phyloP scores from a whole-genome alignment of 352 stramenopile genomes.

The Phytopythium kandeliae region DNA sequence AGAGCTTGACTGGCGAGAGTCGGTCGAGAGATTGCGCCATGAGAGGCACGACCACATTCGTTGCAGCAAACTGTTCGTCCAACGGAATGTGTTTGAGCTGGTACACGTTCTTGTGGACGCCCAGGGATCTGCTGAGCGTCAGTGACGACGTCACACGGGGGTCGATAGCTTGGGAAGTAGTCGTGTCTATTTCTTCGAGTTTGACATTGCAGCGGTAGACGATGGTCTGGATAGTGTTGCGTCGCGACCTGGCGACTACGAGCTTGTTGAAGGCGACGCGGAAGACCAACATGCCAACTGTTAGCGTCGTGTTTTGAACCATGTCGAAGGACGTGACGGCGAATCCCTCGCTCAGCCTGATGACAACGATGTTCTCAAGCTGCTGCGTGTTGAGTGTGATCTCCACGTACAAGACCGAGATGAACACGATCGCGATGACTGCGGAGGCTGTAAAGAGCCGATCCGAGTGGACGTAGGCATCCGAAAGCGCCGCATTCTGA shows the following conservation, averaged over 20 bases:
- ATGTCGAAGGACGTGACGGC: conserved; percentile 3
- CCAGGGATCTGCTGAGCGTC: background rate
- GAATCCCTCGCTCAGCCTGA: background rate
- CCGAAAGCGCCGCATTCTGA: conserved; percentile 1
- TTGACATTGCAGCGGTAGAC: conserved; percentile 5
- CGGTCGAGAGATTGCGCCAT: background rate
- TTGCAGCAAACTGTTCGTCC: background rate
- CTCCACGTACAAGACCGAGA: background rate
- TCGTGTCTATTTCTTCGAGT: background rate
- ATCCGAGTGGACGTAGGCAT: background rate
- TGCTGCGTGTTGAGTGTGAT: background rate
- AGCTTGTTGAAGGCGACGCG: conserved; percentile 5
- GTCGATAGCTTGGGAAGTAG: background rate
- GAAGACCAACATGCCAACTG: conserved; percentile 1
- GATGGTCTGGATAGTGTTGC: background rate
- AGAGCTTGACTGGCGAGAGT: background rate
- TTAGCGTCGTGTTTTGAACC: conserved; percentile 5
- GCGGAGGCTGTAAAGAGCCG: background rate
- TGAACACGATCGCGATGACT: conserved; percentile 1
- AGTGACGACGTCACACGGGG: background rate
- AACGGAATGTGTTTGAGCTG: background rate
- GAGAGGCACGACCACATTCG: background rate
- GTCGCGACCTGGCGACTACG: background rate
- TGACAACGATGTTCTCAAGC: background rate
- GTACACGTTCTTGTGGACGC: background rate